These are phyloP conservation scores for Arthrobotrys sinensis DNA, from an alignment of 2,329 filamentous ascomycete genomes.

Conservation along the genomic window DNA sequence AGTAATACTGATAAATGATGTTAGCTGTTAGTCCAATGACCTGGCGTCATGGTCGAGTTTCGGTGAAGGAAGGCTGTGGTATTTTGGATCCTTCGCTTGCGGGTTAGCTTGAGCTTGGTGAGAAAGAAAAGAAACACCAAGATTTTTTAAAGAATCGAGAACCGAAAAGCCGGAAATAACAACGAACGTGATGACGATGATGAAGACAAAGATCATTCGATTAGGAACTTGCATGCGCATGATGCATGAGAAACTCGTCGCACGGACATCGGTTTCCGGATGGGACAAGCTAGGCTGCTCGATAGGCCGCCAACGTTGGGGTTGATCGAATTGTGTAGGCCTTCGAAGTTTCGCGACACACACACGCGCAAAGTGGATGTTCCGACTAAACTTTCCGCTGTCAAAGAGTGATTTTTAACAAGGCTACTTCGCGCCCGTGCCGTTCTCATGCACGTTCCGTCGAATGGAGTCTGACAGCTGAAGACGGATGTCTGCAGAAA, in stretches of 20 bases:
- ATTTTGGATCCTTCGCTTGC: conserved; percentile 51
- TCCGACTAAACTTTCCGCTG: background rate
- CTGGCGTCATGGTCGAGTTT: conserved; percentile 8
- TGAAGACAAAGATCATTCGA: background rate
- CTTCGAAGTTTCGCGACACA: conserved; percentile 18
- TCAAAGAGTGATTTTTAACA: background rate
- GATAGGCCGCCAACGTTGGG: background rate
- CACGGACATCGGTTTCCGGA: background rate
- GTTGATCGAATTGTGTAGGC: conserved; percentile 4
- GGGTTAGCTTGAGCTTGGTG: background rate
- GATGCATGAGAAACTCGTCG: conserved; percentile 1
- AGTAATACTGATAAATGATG: background rate
- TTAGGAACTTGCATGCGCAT: background rate
- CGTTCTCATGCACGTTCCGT: background rate
- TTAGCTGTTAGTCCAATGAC: background rate
- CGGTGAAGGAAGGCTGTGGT: conserved; percentile 32
- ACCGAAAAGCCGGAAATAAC: background rate
- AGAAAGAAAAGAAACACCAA: too few relatives aligned
- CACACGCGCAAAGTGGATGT: background rate
- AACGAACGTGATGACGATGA: background rate
- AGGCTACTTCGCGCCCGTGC: background rate
- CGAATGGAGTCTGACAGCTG: background rate
- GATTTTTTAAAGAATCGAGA: too few relatives aligned
- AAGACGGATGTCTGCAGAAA: conserved; percentile 21
- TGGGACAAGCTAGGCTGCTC: conserved; percentile 2